Conservation (phyloP, 345 rosid species). For the Eucalyptus shirleyi region DNA sequence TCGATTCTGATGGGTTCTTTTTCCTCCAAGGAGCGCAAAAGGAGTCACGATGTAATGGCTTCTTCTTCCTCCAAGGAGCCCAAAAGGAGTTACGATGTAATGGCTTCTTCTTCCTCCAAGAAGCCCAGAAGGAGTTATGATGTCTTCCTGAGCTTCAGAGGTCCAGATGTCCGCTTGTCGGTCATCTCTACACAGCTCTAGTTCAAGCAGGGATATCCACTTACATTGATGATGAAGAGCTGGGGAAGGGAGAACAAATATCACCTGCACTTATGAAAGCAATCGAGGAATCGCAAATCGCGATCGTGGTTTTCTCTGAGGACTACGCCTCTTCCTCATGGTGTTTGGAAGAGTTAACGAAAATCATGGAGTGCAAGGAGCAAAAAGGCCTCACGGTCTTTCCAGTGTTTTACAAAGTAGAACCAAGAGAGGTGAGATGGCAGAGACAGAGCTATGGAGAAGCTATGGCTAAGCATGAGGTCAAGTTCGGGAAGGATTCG, state of each 20-base stretch:
- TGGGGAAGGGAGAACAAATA: background rate
- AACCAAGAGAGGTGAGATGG: too few species aligned
- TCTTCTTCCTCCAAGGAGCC: background rate
- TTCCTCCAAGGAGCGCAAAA: too few species aligned
- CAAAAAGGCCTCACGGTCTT: too few species aligned
- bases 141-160: background rate
- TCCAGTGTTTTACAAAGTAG: too few species aligned
- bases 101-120: too few species aligned
- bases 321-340: background rate
- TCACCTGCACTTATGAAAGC: background rate
- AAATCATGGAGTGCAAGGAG: background rate
- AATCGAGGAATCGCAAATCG: background rate
- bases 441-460: too few species aligned
- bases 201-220: fast-evolving
- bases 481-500: too few species aligned
- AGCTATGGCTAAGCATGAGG: too few species aligned
- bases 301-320: fast-evolving
- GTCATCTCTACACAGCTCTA: background rate
- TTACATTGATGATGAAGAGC: background rate
- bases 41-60: background rate
- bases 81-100: too few species aligned
- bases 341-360: background rate
- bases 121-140: too few species aligned
- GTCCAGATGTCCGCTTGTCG: background rate
- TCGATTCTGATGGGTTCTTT: background rate